Conservation (phyloP, 177 flowering plant species). For the Vitis hybrid region DNA sequence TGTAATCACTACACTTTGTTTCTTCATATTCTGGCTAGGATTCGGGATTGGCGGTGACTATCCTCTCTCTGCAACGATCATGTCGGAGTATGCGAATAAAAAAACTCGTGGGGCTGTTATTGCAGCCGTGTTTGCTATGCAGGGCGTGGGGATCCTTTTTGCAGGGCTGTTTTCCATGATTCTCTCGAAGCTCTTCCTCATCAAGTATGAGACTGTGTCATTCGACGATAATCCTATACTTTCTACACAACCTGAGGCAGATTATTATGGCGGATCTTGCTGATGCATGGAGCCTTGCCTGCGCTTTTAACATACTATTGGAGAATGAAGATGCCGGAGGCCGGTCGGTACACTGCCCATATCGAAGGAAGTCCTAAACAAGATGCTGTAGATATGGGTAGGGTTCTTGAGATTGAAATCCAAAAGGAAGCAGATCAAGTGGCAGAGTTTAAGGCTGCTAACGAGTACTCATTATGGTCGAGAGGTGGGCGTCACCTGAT, state of each 20-base stretch:
- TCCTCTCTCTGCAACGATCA: too few relatives aligned
- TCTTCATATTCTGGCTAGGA: conserved; percentile 48
- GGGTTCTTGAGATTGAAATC: conserved; percentile 26
- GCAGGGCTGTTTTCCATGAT: conserved; percentile 36
- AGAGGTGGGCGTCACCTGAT: conserved; percentile 19
- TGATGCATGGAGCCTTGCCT: conserved; percentile 38
- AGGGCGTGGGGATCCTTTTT: conserved; percentile 30
- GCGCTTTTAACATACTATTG: conserved; percentile 32
- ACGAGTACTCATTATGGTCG: conserved; percentile 19
- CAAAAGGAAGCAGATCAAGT: conserved; percentile 31
- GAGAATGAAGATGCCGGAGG: conserved; percentile 43
- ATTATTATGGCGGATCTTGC: conserved; percentile 34
- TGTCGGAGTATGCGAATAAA: too few relatives aligned
- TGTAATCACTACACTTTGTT: conserved; percentile 46
- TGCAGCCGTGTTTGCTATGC: conserved; percentile 2
- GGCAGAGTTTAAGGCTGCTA: conserved; percentile 8
- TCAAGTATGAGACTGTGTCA: background rate
- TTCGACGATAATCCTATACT: background rate
- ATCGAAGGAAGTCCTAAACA: conserved; percentile 23
- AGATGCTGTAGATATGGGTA: conserved; percentile 30
- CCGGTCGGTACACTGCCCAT: conserved; percentile 35
- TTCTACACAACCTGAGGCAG: conserved; percentile 29
- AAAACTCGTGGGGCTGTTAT: too few relatives aligned
- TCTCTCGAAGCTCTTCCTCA: conserved; percentile 11
- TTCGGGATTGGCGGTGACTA: conserved; percentile 30